Evolutionary conservation across 208 protist genomes (phyloP), one percentile per base, ranked within the genome.

Genomic region (Porcisia hertigi): DNA sequence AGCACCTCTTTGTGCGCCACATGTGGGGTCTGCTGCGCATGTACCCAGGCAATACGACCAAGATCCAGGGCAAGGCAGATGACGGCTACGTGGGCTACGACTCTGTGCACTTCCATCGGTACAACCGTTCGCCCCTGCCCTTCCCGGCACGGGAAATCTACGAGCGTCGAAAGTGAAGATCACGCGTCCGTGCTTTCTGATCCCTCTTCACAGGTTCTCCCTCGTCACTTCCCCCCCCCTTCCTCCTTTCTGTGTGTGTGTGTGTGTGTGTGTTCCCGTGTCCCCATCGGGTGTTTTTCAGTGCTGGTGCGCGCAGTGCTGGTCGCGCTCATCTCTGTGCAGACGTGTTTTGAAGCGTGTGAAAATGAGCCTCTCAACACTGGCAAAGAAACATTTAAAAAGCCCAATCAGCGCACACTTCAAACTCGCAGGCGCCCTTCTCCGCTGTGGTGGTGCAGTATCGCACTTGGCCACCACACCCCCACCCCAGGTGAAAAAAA

Each of bases 11-110:
- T 75, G 93, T 91, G 58, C 89, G 91, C 0, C 92, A 95, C 85
- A 89, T 89, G 72, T 97, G 91, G 90, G 88, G 89, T 45, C 73
- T 94, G 58, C 80, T 95, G 78, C 89, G 91, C 67, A 89, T 92
- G 72, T 97, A 97, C 86, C 91, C 93, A 8, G 88, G 86, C 55
- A 95, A 96, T 85, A 94, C 86, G 11, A 92, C 85, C 52, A 97
- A 97, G 80, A 88, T 92, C 55, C 88, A 92, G 58, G 92, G 92
- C 52, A 93, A 92, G 76, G 88, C 90, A 5, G 93, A 95, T 70
- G 92, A 94, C 78, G 93, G 93, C 25, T 95, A 95, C 79, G 91
- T 91, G 20, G 93, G 91, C 23, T 97, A 97, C 75, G 93, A 97
- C 80, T 84, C 88, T 18, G 88, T 95, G 11, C 85, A 86, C 23